phyloP scores from a whole-genome alignment of 495 filamentous ascomycete genomes.

The Penicillium bovifimosum region DNA sequence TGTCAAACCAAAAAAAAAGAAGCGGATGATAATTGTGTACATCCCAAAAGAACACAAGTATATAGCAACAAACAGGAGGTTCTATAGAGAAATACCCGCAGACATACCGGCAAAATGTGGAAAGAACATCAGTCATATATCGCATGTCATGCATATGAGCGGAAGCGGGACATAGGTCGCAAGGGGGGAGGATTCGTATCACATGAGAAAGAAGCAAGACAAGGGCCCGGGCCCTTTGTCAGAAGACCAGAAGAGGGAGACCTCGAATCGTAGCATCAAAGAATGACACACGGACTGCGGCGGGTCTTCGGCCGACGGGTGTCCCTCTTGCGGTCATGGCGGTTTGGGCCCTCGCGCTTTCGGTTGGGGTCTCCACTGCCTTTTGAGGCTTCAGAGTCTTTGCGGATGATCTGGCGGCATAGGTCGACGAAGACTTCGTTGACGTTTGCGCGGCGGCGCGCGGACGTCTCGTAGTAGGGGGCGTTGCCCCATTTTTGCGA shows the following conservation, averaged over 20 bases:
- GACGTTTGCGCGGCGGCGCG: conserved; percentile 79
- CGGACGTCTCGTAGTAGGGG: conserved; percentile 93
- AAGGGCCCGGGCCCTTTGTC: neutral
- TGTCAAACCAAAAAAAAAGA: conserved; percentile 13
- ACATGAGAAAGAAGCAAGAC: conserved; percentile 8
- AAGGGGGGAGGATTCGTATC: conserved; percentile 1
- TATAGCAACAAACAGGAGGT: conserved; percentile 14
- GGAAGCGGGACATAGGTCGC: neutral
- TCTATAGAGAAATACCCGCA: conserved; percentile 20
- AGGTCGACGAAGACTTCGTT: conserved; percentile 94
- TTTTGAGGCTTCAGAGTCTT: conserved; percentile 50
- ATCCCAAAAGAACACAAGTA: conserved; percentile 17
- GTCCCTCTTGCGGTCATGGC: conserved; percentile 30
- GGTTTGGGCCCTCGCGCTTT: conserved; percentile 34
- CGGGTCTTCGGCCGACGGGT: conserved; percentile 25
- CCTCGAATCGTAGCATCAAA: conserved; percentile 20
- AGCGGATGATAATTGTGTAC: conserved; percentile 4
- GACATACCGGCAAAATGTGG: conserved; percentile 17
- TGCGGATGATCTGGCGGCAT: conserved; percentile 83
- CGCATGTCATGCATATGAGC: conserved; percentile 20
- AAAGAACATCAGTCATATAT: conserved; percentile 19
- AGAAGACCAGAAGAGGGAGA: too few relatives aligned
- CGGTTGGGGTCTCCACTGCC: conserved; percentile 37
- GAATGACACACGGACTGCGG: conserved; percentile 40
- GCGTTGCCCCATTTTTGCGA: conserved; percentile 84